These are phyloP conservation scores for Neurospora intermedia DNA, from an alignment of 495 filamentous ascomycete genomes.

Conservation along the genomic window DNA sequence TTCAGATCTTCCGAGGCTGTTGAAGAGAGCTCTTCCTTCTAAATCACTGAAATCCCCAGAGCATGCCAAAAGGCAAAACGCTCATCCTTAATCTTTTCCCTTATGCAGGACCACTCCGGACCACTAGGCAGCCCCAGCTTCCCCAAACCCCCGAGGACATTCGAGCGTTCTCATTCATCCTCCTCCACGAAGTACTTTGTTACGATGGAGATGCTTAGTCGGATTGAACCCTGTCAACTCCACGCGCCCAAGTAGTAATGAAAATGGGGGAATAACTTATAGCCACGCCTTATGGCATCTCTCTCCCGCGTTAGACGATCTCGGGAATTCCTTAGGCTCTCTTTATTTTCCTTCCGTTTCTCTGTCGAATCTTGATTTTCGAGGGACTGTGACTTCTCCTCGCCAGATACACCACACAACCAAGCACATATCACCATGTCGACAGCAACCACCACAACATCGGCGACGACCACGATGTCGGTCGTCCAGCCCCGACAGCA, in stretches of 20 bases:
- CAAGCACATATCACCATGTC: background rate
- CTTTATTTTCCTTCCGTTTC: background rate
- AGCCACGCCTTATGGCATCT: background rate
- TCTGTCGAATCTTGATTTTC: background rate
- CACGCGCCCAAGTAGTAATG: background rate
- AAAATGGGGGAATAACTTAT: background rate
- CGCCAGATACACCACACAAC: background rate
- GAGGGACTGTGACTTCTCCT: background rate
- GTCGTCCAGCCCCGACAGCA: background rate
- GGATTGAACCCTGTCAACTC: background rate
- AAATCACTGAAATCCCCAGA: background rate
- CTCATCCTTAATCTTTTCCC: too few relatives aligned
- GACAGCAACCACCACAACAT: background rate
- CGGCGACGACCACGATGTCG: background rate
- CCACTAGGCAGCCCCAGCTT: background rate
- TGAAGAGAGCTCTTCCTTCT: background rate
- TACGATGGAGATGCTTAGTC: background rate
- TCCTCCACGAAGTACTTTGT: background rate
- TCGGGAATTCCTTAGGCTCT: background rate
- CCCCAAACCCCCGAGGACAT: background rate
- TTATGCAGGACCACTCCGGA: background rate
- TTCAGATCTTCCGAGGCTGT: background rate
- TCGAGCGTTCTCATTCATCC: background rate
- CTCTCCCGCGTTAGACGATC: background rate
- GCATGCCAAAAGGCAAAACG: too few relatives aligned